Base-by-base conservation (phyloP, 2,329 filamentous ascomycete species). In the Colletotrichum falcatum region DNA sequence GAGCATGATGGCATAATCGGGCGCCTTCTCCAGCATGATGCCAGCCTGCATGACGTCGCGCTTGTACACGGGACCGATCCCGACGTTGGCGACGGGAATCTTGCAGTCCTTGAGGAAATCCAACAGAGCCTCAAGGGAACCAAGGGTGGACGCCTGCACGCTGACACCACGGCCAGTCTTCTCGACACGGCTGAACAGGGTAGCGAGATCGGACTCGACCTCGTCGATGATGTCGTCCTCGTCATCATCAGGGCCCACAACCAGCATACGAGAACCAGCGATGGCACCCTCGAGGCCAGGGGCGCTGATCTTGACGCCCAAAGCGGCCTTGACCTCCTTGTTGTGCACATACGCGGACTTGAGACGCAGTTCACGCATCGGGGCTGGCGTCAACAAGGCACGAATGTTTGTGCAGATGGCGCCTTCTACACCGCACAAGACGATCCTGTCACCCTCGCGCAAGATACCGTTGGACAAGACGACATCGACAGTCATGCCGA, bases 281-380 rank as follows among this genome's bases (percentile, higher is more conserved):
- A 99, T 98, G 75, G 97, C 96, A 72, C 94, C 92, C 81, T 99
- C 96, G 28, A 99, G 92, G 73, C 95, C 94, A 76, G 97, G 97
- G 54, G 95, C 96, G 73, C 94, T 94, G 79, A 99, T 98, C 89
- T 99, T 99, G 81, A 99, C 94, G 92, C 96, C 96, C 78, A 99
- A 89, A 11, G 96, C 94, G 26, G 97, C 96, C 87, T 98, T 99
- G 84, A 98, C 95, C 81, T 97, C 94, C 86, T 99, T 98, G 86
- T 99, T 98, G 86, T 99, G 97, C 37, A 99, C 95, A 78, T 99
- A 99, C 73, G 91, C 89, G 3, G 95, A 97, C 84, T 98, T 98
- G 77, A 99, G 89, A 80, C 97, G 94, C 74, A 99, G 83, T 81
- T 99, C 96, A 79, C 94, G 96, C 79, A 99, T 90, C 71, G 94